Evolutionary conservation across 192 early-diverging fungal genomes (phyloP), one percentile per base, ranked within the genome.

Genomic region (Coemansia aciculifera): DNA sequence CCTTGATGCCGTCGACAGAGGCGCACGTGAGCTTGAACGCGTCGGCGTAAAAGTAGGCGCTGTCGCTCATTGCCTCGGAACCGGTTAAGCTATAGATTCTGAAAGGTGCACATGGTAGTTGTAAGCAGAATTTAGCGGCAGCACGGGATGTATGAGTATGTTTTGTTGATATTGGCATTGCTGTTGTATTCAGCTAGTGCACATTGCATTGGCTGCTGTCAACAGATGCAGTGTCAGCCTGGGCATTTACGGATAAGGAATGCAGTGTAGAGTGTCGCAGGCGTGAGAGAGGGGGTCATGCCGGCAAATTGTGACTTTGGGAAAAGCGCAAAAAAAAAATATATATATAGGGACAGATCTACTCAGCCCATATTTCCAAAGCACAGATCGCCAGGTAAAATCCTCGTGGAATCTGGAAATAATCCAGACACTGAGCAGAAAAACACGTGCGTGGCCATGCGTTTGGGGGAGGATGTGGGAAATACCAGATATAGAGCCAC

Each of bases 31-130:
- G 74, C 17, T 59, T 59, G 36, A 69, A 71, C 19, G 71, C 66
- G 39, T 74, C 74, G n/a, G 79, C 79, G 62, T 62, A 82, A 59
- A 82, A 82, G 51, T 77, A 82, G 23, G 74, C 74, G 34, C 51
- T 19, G 40, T 73, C 74, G 68, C 71, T 66, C 72, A 82, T 82
- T 27, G 63, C 56, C 61, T 74, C 66, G 17, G 71, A 19, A 19
- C 71, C 71, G 32, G 62, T 51, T 29, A 82, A 64, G 66, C 79
- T 82, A 82, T 46, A 73, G 21, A 52, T 23, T 10, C 48, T 51
- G 21, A 51, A 51, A 10, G 19, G 48, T 0, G 21, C 3, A 51
- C 48, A 23, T 23, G 48, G 1, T 23, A 2, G 9, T 51, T 32
- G 7, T 32, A 10, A 59, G 24, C 32, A 56, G 6, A 43, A 54